phyloP scores from a whole-genome alignment of 106 monocot genomes.

The Dendrobium nobile region DNA sequence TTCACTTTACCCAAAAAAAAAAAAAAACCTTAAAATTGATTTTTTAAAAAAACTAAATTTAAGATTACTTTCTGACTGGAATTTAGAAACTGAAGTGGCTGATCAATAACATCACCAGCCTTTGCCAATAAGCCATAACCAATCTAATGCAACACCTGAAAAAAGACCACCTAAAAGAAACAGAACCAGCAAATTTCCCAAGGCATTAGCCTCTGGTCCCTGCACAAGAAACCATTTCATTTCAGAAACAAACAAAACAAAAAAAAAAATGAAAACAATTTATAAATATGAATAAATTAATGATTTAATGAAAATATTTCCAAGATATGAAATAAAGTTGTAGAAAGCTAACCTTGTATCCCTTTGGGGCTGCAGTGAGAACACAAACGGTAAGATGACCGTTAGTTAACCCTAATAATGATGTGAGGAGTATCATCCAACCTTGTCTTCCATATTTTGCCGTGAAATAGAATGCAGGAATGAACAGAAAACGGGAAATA shows the following conservation, averaged over 20 bases:
- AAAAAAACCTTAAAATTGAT: background rate
- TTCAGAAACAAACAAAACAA: background rate
- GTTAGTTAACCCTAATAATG: slow-evolving; percentile 43
- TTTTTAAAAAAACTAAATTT: background rate
- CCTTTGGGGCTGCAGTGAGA: slow-evolving; percentile 39
- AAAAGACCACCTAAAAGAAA: slow-evolving; percentile 20
- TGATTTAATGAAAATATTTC: no score
- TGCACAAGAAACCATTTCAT: slow-evolving; percentile 8
- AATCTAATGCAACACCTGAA: slow-evolving; percentile 27
- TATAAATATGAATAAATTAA: background rate
- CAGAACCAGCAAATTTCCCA: slow-evolving; percentile 30
- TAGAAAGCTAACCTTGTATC: slow-evolving; percentile 38
- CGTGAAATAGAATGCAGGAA: slow-evolving; percentile 67
- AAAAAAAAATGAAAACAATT: background rate
- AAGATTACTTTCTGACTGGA: background rate
- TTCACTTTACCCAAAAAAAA: background rate
- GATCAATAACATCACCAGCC: slow-evolving; percentile 16
- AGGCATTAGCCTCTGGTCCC: slow-evolving; percentile 34
- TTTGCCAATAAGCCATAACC: slow-evolving; percentile 40
- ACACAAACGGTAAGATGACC: slow-evolving; percentile 61
- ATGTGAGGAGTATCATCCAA: slow-evolving; percentile 55
- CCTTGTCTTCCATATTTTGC: slow-evolving; percentile 50
- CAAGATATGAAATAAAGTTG: background rate
- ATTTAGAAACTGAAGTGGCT: background rate
- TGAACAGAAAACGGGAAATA: slow-evolving; percentile 38